Percentiles rank a stretch among this genome's conserved stretches.
These are phyloP conservation scores for Leccinellum luteum DNA, from an alignment of 768 basidiomycete genomes.

Conservation along the genomic window DNA sequence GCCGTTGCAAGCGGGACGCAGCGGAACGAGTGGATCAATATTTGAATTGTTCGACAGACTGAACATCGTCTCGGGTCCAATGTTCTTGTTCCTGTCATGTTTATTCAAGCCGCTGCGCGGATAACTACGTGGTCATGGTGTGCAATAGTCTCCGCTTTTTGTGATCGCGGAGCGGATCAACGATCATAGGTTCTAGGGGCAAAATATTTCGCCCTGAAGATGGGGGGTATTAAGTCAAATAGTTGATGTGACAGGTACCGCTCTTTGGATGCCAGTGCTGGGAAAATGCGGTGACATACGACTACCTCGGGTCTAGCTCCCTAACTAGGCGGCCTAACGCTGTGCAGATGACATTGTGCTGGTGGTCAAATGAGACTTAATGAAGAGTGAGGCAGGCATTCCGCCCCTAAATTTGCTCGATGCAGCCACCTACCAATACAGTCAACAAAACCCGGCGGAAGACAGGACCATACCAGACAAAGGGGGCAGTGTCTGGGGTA, in stretches of 20 bases:
- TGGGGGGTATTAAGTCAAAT: neutral
- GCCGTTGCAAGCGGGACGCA: neutral
- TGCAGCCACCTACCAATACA: neutral
- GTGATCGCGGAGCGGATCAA: neutral
- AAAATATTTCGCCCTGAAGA: neutral
- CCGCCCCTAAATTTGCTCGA: neutral
- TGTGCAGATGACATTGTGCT: neutral
- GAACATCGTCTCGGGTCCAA: neutral
- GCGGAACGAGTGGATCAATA: neutral
- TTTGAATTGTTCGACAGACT: neutral
- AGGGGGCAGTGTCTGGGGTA: slow-evolving; percentile 8
- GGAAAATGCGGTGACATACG: neutral
- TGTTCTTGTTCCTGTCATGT: neutral
- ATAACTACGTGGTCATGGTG: neutral
- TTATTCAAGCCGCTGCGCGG: neutral
- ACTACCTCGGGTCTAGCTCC: neutral
- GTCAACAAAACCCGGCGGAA: neutral
- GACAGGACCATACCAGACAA: neutral
- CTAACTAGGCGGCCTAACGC: too few species aligned
- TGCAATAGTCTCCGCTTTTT: neutral
- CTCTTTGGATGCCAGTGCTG: too few species aligned
- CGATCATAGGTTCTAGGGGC: neutral
- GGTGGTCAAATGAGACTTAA: neutral
- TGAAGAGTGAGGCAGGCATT: too few species aligned
- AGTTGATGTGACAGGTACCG: too few species aligned